A percentile compares a stretch with the other conserved stretches of the same genome.
These are phyloP conservation scores for Proliferodiscus dingleyae DNA, from an alignment of 2,329 filamentous ascomycete species.

Conservation along the genomic window DNA sequence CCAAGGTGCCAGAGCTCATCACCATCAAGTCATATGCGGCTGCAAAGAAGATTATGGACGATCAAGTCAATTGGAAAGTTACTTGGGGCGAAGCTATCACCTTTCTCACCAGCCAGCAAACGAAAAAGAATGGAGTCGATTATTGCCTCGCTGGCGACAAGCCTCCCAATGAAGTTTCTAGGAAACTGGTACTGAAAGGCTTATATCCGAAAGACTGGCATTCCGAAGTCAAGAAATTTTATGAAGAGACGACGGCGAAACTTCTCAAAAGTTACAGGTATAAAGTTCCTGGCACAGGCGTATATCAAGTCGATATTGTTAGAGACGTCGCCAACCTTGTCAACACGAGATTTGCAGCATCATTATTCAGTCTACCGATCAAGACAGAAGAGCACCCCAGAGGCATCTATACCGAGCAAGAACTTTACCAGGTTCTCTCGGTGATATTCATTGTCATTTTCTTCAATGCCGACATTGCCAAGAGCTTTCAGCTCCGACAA, in stretches of 20 bases:
- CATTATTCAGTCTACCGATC: constrained; percentile 49
- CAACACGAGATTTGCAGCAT: constrained; percentile 50
- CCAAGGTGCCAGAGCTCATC: constrained; percentile 44
- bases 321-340: constrained; percentile 51
- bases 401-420: constrained; percentile 51
- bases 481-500: constrained; percentile 59
- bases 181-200: constrained; percentile 49
- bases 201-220: constrained; percentile 60
- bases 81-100: constrained; percentile 60
- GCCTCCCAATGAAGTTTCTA: constrained; percentile 44
- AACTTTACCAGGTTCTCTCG: constrained; percentile 55
- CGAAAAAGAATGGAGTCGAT: constrained; percentile 45
- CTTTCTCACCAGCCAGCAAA: constrained; percentile 55
- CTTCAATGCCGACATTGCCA: constrained; percentile 57
- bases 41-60: constrained; percentile 57
- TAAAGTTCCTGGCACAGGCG: constrained; percentile 44
- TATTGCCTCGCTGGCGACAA: constrained; percentile 53
- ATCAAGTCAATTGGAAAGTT: constrained; percentile 55
- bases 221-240: constrained; percentile 60
- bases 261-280: constrained; percentile 63
- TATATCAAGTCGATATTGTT: constrained; percentile 66
- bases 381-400: constrained; percentile 46
- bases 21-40: constrained; percentile 57
- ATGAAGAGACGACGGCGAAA: constrained; percentile 54
- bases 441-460: constrained; percentile 63